Evolutionary conservation across 2,329 filamentous ascomycete genomes (phyloP), one percentile per base, ranked within the genome.

Genomic region (Lomentospora prolificans): DNA sequence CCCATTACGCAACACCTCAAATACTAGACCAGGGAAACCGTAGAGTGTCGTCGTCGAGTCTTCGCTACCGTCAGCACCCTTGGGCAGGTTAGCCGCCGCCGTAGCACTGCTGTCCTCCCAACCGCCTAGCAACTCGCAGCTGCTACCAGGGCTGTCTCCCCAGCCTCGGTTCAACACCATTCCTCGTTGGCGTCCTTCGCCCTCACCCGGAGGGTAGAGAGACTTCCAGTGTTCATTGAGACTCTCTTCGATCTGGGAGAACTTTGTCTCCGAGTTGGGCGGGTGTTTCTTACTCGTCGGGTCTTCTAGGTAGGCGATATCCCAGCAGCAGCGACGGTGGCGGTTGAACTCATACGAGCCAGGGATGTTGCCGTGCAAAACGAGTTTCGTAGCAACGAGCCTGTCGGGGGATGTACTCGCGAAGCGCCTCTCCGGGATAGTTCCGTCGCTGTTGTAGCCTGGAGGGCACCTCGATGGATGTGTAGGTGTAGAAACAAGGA

Each of bases 341-440:
- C 94, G 83, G 70, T 99, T 97, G 73, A 99, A 99, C 9, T 92
- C 89, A 67, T 96, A 97, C 1, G 90, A 96, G 0, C 94, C 94
- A 1, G 94, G 94, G 2, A 97, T 84, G 64, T 99, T 99, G 46
- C 88, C 90, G 68, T 99, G 94, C 2, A 99, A 77, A 17, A 97
- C 82, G n/a, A 99, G 69, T 67, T 97, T 97, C 0, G 89, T 94
- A 4, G 88, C 91, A 0, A 94, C 89, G 9, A 95, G 77, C 41
- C 86, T 84, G 57, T 89, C 83, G 0, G 80, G 69, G 1, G 69
- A 70, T 33, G 71, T 70, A 1, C 66, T 70, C 58, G 72, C 73
- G 61, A 79, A 66, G 1, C 57, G 59, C 2, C 61, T 63, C 22
- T 63, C 63, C 7, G 62, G 55, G 8, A 31, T 24, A 6, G 22